Base-by-base conservation (phyloP, 768 basidiomycete genomes). In the Tubosaeta brunneosetosa region DNA sequence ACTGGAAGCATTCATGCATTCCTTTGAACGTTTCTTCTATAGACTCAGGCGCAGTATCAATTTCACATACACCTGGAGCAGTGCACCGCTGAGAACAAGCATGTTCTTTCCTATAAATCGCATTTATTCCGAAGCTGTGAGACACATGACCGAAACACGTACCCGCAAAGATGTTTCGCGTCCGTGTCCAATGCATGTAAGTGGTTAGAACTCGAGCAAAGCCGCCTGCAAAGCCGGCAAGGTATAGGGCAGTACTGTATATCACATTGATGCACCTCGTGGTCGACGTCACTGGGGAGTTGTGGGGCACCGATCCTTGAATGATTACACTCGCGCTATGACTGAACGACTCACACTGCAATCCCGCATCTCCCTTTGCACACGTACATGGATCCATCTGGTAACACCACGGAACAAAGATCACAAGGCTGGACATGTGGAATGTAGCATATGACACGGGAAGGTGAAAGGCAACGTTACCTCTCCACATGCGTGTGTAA, bases 11-110 rank as follows among this genome's bases (percentile, higher is more conserved):
- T 56, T 82, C 79, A 37, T 84, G 78, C 52, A 69, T 71, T 2
- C 84, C 84, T 0, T 73, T 78, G 54, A 85, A 85, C 0, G 80
- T 83, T 7, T 76, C 80, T 54, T 83, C 78, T 16, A 85, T 75
- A 0, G 81, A 78, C 50, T 79, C 75, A 0, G 83, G 84, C 0
- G 74, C 62, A 0, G 77, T 79, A 40, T 81, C 76, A 11, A 85
- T 83, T 47, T 82, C 72, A 52, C 83, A 85, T 22, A 77, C 77
- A 3, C 84, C 83, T 2, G 51, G 49, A 0, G 72, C 71, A n/a
- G 65, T 55, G 53, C 83, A 85, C 11, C 70, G 52, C 1, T 69
- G 64, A 5, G 62, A 49, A 55, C 82, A 84, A 33, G 67, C 48
- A 55, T 84, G 82, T 76, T 74, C 6, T 81, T 84, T 47, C 34